Base-by-base conservation (phyloP, 2,329 filamentous ascomycete species). In the Microsporum audouinii region DNA sequence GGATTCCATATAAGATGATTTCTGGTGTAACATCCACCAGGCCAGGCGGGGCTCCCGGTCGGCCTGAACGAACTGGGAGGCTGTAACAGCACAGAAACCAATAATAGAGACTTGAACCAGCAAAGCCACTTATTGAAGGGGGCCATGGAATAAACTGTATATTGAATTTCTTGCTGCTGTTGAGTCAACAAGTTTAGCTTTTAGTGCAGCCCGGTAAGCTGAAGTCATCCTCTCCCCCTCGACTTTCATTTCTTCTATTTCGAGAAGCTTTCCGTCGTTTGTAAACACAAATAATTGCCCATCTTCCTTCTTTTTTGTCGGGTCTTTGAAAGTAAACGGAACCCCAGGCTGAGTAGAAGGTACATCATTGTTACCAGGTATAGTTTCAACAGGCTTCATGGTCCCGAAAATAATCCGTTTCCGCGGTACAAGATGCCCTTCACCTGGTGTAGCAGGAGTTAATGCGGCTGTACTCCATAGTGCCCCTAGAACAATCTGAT, bases 401-500 rank as follows among this genome's bases (percentile, higher is more conserved):
- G 73, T 67, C 3, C 69, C 71, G 33, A 76, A 67, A 27, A 77
- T 76, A 1, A 76, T 64, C 53, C 75, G 68, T 61, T 71, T 74
- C 3, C 68, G 65, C 51, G 7, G 57, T 10, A 69, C 64, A 29
- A 71, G 70, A 56, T 31, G 58, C 49, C 14, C 61, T 65, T 38
- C 64, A 27, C 38, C 29, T 2, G 17, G 34, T 6, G 7, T 29
- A 4, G 34, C 10, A 14, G 36, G 34, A 6, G 39, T 31, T 7
- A 34, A 34, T 6, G 34, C 12, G 34, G 72, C 72, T 49, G 67
- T 71, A 62, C 75, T 86, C 88, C 89, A 95, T 4, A 89, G 71
- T 3, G 83, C 76, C 0, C 85, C 85, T 12, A 92, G 75, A 0
- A 86, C 84, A 6, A 80, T 78, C 58, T 82, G 76, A 3, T 82